A percentile compares a stretch with the other conserved stretches of the same genome.
Conservation (phyloP, 2,329 filamentous ascomycete species). For the Diaporthe capsici region DNA sequence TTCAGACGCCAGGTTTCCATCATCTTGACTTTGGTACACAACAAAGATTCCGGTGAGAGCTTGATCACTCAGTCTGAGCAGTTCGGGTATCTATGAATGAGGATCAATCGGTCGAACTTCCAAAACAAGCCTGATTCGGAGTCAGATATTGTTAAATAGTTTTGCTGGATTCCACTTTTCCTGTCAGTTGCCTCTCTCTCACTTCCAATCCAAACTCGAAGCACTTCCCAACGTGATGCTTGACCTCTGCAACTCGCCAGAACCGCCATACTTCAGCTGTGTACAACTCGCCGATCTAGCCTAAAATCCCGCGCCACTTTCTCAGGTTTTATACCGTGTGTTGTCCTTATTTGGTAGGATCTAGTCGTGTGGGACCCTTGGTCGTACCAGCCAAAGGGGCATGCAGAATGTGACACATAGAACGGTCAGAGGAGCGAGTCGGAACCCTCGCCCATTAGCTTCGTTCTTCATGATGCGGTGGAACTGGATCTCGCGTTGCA, state of each 20-base stretch:
- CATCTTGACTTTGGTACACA: not conserved
- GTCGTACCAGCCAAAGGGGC: not conserved
- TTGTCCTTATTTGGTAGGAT: not conserved
- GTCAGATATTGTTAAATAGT: not conserved
- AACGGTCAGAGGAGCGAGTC: not conserved
- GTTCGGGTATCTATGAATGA: no score
- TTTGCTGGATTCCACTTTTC: not conserved
- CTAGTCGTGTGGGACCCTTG: not conserved
- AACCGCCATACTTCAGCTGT: not conserved
- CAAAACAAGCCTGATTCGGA: no score
- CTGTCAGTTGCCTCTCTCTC: not conserved
- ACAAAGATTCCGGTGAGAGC: not conserved
- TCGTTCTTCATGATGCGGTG: not conserved
- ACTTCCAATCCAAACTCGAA: not conserved
- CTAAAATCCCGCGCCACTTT: not conserved
- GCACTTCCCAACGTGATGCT: not conserved
- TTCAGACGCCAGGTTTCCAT: conserved; percentile 7
- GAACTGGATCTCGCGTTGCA: not conserved
- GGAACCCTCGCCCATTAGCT: not conserved
- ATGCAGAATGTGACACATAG: not conserved
- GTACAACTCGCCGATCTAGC: not conserved
- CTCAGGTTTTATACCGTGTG: not conserved
- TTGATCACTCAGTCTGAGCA: no score
- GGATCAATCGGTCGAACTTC: no score
- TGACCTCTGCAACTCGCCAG: not conserved